Evolutionary conservation across 371 early-diverging fungal species (phyloP), one percentile per base, ranked within the genome.

Genomic region (Saksenaea oblongispora): DNA sequence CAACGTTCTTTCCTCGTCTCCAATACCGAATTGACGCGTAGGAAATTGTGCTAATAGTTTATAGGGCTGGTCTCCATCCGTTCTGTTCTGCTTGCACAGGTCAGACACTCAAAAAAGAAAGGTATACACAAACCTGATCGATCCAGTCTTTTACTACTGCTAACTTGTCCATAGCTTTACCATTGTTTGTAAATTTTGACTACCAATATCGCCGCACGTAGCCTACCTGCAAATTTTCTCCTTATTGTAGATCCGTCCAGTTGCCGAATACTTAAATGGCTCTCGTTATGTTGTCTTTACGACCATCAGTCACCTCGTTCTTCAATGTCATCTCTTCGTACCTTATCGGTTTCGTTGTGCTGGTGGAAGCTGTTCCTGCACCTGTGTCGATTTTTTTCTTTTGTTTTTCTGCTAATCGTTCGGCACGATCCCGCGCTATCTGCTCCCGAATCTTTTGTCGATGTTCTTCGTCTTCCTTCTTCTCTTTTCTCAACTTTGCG

Each of bases 21-120:
- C 65, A 18, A 75, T 69, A 41, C 72, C 73, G 31, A 81, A 81
- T 35, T 74, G 63, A 4, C 82, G 73, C 3, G 75, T 76, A 5
- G 82, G 82, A 39, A 81, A 81, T 54, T 76, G 82, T 17, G 79
- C 67, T 11, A 76, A 59, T 5, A 81, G 65, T 58, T 75, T 78
- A 37, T 74, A 81, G 1, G 75, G 71, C 26, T 66, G 67, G n/a
- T 70, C 71, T 0, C 74, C 75, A 53, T 81, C 82, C 18, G 70
- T 71, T 51, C 75, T 61, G 34, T 66, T 72, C 74, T 75, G 56
- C 58, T 24, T 10, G 27, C 34, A 34, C 3, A 5, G 18, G 17
- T 56, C 17, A 54, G 26, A 35, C n/a, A 47, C 22, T 0, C 18
- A 17, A 22, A 22, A 47, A 1, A 10, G 34, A 15, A 24, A 8